phyloP scores from a whole-genome alignment of 2,329 filamentous ascomycete species.

The Talaromyces sp. region DNA sequence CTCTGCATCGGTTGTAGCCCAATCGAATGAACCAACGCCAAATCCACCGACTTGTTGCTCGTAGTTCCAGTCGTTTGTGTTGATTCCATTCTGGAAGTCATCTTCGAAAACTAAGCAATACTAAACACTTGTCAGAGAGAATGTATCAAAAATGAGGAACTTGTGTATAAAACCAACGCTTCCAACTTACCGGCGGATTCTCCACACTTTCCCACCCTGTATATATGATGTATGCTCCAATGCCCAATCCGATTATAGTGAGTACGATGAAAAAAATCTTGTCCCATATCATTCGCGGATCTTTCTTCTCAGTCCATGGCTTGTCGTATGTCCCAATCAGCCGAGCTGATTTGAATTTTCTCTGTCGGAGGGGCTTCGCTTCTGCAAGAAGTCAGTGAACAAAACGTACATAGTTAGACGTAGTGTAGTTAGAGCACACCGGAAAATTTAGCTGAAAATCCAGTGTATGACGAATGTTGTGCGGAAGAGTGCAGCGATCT shows the following conservation, averaged over 20 bases:
- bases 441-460: neutral
- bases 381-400: neutral
- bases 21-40: constrained; percentile 9
- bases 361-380: constrained; percentile 9
- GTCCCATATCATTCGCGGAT: constrained; percentile 11
- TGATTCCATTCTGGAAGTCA: constrained; percentile 7
- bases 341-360: constrained; percentile 10
- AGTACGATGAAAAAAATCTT: constrained; percentile 9
- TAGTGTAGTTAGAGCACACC: neutral
- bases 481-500: constrained; percentile 7
- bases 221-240: constrained; percentile 9
- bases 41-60: constrained; percentile 7
- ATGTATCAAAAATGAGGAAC: neutral
- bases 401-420: neutral
- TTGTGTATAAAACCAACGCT: neutral
- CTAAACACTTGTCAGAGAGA: neutral
- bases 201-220: constrained; percentile 8
- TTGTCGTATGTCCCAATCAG: constrained; percentile 7
- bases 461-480: constrained; percentile 1
- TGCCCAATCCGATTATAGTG: constrained; percentile 5
- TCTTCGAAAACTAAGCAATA: constrained; percentile 10
- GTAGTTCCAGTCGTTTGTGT: constrained; percentile 9
- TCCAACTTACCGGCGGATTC: constrained; percentile 5
- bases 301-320: constrained; percentile 10
- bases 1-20: constrained; percentile 7